Percentiles rank a stretch among this genome's conserved stretches.
phyloP scores from a whole-genome alignment of 306 rosid genomes.

The Neltuma alba region DNA sequence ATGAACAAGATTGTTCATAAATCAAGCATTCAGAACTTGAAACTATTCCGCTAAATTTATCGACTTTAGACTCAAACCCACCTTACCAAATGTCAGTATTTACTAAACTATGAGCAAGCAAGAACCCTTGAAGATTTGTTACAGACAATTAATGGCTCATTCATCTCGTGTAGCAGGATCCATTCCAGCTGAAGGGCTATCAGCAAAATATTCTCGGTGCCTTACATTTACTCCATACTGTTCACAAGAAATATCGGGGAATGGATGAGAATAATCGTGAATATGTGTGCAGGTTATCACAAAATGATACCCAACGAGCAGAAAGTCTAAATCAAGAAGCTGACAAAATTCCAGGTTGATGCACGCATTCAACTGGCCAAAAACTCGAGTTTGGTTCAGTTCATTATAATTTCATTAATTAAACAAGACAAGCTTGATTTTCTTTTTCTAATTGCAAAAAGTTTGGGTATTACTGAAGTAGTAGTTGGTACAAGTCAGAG shows the following conservation, averaged over 20 bases:
- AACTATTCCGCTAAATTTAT: conserved; percentile 22
- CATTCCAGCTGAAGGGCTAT: conserved; percentile 80
- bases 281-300: no score
- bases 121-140: conserved; percentile 23
- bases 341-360: neutral
- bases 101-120: conserved; percentile 20
- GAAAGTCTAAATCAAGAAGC: conserved; percentile 4
- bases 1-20: neutral
- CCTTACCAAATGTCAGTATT: neutral
- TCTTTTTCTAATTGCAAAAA: no score
- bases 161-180: conserved; percentile 93
- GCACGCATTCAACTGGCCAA: neutral
- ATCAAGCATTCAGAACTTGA: neutral
- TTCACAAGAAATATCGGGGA: conserved; percentile 24
- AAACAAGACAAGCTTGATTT: neutral
- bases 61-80: conserved; percentile 7
- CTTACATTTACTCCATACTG: conserved; percentile 77
- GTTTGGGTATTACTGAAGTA: no score
- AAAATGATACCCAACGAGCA: no score
- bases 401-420: neutral
- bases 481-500: no score
- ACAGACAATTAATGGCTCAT: conserved; percentile 45
- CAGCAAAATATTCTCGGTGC: conserved; percentile 98
- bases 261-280: conserved; percentile 16
- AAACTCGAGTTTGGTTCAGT: neutral